Base-by-base conservation (phyloP, 2,329 filamentous ascomycete genomes). In the Sporothrix sp. region DNA sequence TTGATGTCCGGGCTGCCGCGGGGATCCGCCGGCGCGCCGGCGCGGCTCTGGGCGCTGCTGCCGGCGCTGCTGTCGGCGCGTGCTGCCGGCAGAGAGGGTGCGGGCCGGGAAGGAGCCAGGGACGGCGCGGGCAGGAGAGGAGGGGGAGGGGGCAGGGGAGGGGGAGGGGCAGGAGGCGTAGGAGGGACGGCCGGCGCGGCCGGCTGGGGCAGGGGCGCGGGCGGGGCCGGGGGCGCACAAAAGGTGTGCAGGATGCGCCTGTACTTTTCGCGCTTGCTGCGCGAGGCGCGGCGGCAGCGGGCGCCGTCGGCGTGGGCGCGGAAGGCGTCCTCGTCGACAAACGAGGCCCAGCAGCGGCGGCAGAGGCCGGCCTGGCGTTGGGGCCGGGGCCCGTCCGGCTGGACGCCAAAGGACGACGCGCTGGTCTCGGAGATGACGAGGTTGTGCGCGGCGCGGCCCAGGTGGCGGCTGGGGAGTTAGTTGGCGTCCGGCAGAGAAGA, bases 361-460 rank as follows among this genome's bases (percentile, higher is more conserved):
- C 65, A 66, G 27, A 66, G 53, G 1, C 62, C 64, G 9, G 59
- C 59, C 23, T 56, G 56, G 3, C 59, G 62, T 38, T 65, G 62
- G 13, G 45, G 56, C 23, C 54, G 50, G 14, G 54, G 58, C 3
- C 42, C 42, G 21, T 48, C 57, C 7, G 59, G 54, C 8, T 58
- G 55, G 6, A 56, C 35, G 20, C 62, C 59, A 52, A 66, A 66
- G 4, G 63, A 65, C 2, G 62, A 62, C 5, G 63, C 61, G 38
- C 48, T 52, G 18, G 52, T 51, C 4, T 57, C 53, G 7, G 53
- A 56, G 10, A 64, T 59, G 6, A 48, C 43, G 20, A 66, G 59
- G n/a, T 58, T 55, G 53, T 66, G 65, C 14, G 63, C 60, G 3
- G 62, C 56, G 37, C 64, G 54, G 28, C 57, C 54, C 2, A 66